These are phyloP conservation scores for Baorangia bicolor DNA, from an alignment of 768 basidiomycete species.

Conservation along the genomic window DNA sequence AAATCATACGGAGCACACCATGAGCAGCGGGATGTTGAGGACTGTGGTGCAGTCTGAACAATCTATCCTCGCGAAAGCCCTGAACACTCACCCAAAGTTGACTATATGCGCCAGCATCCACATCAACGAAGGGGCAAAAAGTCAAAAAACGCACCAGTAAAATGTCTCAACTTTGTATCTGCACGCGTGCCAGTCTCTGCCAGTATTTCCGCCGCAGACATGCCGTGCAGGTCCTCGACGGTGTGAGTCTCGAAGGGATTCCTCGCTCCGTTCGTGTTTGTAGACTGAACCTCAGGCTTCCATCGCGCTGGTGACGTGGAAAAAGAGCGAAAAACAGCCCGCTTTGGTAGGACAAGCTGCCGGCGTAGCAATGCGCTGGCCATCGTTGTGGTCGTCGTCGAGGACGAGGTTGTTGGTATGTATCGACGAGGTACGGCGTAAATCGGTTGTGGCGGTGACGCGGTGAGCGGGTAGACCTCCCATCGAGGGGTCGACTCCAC, in stretches of 20 bases:
- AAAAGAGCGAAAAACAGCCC: slow-evolving; percentile 25
- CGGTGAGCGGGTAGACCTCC: slow-evolving; percentile 16
- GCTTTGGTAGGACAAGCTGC: slow-evolving; percentile 41
- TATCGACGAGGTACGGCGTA: slow-evolving; percentile 15
- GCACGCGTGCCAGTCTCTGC: slow-evolving; percentile 67
- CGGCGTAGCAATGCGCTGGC: slow-evolving; percentile 66
- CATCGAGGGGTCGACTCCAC: slow-evolving; percentile 20
- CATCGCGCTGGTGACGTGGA: slow-evolving; percentile 25
- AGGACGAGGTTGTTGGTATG: slow-evolving; percentile 6
- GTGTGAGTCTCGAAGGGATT: slow-evolving; percentile 64
- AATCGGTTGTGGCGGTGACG: slow-evolving; percentile 29
- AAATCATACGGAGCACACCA: slow-evolving; percentile 94
- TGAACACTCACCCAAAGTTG: slow-evolving; percentile 75
- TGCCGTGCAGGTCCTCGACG: slow-evolving; percentile 82
- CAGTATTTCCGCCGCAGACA: slow-evolving; percentile 78
- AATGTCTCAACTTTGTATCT: slow-evolving; percentile 87
- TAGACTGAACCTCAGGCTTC: slow-evolving; percentile 25
- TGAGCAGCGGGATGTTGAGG: slow-evolving; percentile 99
- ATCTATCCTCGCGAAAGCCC: background rate
- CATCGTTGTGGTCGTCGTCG: slow-evolving; percentile 47
- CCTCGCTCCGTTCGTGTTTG: slow-evolving; percentile 35
- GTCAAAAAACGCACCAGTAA: slow-evolving; percentile 64
- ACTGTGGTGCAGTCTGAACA: slow-evolving; percentile 1
- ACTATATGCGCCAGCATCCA: slow-evolving; percentile 46
- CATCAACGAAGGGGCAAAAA: slow-evolving; percentile 1